Conservation (phyloP, 805 yeast species). For the Geotrichum ghanense region DNA sequence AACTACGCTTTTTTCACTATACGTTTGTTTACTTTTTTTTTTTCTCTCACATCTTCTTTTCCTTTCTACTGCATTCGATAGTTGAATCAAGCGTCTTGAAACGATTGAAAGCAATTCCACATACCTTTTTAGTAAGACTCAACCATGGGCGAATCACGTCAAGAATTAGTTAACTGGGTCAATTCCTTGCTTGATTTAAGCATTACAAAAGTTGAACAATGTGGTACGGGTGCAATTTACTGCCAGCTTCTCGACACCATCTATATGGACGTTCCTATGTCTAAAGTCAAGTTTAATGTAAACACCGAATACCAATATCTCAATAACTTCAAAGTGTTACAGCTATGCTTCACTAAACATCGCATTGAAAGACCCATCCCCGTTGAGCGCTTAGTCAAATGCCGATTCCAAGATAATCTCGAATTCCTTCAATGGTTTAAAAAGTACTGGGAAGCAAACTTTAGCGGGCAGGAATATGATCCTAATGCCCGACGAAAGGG, state of each 20-base stretch:
- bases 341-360: slow-evolving; percentile 64
- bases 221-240: slow-evolving; percentile 93
- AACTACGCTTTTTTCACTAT: too few species aligned
- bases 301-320: slow-evolving; percentile 64
- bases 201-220: slow-evolving; percentile 74
- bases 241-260: slow-evolving; percentile 87
- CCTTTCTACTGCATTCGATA: too few species aligned
- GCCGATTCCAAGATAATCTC: slow-evolving; percentile 86
- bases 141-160: slow-evolving; percentile 60
- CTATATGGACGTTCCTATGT: slow-evolving; percentile 71
- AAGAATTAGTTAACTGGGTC: slow-evolving; percentile 77
- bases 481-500: slow-evolving; percentile 46
- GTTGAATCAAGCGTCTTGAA: too few species aligned
- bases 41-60: too few species aligned
- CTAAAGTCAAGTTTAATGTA: slow-evolving; percentile 61
- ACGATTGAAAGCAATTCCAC: too few species aligned
- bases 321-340: slow-evolving; percentile 76
- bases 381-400: slow-evolving; percentile 71
- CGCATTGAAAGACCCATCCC: slow-evolving; percentile 63
- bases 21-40: too few species aligned
- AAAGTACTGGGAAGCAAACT: slow-evolving; percentile 67
- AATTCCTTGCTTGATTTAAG: slow-evolving; percentile 56
- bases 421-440: slow-evolving; percentile 92
- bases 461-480: slow-evolving; percentile 61
- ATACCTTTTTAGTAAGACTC: background rate